phyloP scores from a whole-genome alignment of 805 yeast species.

The Saturnispora sekii region DNA sequence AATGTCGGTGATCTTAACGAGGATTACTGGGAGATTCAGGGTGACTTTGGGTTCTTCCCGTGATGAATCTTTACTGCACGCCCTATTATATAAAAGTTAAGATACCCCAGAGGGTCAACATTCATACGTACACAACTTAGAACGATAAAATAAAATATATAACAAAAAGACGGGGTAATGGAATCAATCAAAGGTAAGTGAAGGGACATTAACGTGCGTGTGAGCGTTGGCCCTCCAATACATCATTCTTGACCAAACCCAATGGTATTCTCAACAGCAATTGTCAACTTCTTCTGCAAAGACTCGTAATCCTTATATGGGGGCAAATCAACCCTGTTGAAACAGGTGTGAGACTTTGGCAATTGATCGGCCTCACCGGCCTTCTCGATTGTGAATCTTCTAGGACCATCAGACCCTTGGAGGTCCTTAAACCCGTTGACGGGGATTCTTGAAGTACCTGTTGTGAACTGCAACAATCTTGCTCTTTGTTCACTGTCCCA shows the following conservation, averaged over 20 bases:
- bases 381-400: slow-evolving; percentile 96
- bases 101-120: background rate
- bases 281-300: slow-evolving; percentile 78
- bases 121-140: background rate
- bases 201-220: background rate
- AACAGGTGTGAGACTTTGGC: slow-evolving; percentile 97
- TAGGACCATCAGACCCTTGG: slow-evolving; percentile 98
- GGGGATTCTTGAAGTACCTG: slow-evolving; percentile 98
- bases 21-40: background rate
- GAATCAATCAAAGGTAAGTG: background rate
- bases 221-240: background rate
- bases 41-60: slow-evolving; percentile 7
- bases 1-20: background rate
- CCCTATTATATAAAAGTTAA: too few relatives aligned
- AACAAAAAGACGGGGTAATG: background rate
- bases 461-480: slow-evolving; percentile 88
- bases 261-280: slow-evolving; percentile 98
- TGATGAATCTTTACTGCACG: background rate
- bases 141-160: background rate
- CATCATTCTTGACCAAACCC: slow-evolving; percentile 94
- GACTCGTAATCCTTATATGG: slow-evolving; percentile 80
- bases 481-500: slow-evolving; percentile 98
- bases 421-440: slow-evolving; percentile 98
- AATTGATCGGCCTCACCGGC: slow-evolving; percentile 91
- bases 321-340: slow-evolving; percentile 97